Base-by-base conservation (phyloP, 2,329 filamentous ascomycete genomes). In the Thielaviopsis euricoi region DNA sequence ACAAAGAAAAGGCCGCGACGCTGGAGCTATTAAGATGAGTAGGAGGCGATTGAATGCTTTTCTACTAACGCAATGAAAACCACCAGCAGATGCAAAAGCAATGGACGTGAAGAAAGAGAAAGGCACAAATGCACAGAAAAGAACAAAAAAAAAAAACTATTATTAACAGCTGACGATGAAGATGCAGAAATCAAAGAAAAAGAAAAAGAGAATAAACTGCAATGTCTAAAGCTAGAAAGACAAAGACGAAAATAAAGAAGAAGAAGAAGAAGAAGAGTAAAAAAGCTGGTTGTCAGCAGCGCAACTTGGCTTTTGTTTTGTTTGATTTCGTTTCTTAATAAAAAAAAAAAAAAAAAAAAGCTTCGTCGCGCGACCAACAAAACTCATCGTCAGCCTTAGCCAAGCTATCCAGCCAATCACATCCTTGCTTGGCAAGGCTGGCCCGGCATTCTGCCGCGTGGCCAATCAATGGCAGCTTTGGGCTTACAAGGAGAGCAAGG, bases 361-460 rank as follows among this genome's bases (percentile, higher is more conserved):
- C 37, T 40, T 40, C 15, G 37, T 40, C 15, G 10, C 10, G 15
- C 10, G 37, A 53, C n/a, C 7, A n/a, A n/a, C n/a, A n/a, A n/a
- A n/a, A 10, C 25, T 22, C 15, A 48, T 51, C 22, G 26, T 57
- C 55, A 60, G 58, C 58, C 58, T 57, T 55, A 52, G 10, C 22
- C n/a, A 6, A 58, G n/a, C 43, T 21, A n/a, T n/a, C 19, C 33
- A 52, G 33, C 58, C 58, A 60, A 60, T 60, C 22, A 52, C 6
- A 55, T 5, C 5, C 3, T 3, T 22, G 13, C 15, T 10, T 21
- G 15, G 50, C 55, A 55, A 60, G 55, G 55, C 58, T 60, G 55
- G 6, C 21, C 52, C 33, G 29, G 46, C 15, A 25, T 50, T 53
- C 23, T 54, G 22, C 5, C 48, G 21, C 9, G 7, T 48, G 37